Evolutionary conservation across 495 filamentous ascomycete genomes (phyloP), one percentile per base, ranked within the genome.

Genomic region (Xylaria castorea): DNA sequence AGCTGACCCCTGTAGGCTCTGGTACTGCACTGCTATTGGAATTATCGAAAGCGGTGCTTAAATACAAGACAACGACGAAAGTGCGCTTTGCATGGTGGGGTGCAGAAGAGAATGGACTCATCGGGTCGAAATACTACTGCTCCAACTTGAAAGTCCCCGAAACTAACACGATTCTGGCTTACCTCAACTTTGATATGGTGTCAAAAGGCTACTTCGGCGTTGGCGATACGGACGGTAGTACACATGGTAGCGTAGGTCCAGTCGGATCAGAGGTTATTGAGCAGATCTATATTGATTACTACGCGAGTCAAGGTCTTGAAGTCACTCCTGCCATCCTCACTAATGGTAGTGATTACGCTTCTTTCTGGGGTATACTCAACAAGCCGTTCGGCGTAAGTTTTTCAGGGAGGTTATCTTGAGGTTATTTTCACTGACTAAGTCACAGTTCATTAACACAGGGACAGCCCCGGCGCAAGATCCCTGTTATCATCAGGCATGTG

Each of bases 121-220:
- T 85, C 1, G 63, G 63, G n/a, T 84, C 82, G 7, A 72, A 71
- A 22, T 80, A 80, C 66, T 86, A 85, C 75, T 80, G 77, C 50
- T 71, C 75, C 1, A 75, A 73, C 34, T 75, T 86, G 27, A 72
- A 69, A n/a, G 64, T 73, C 36, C 66, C 72, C n/a, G 82, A 85
- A 25, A 73, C 71, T 1, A 74, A 80, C 71, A 80, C 81, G 57
- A 81, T 85, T 50, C 76, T 81, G 12, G 78, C 78, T 27, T 86
- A 85, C 67, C 78, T 86, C 65, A 85, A 86, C 76, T 86, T 83
- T 48, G 84, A 86, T 73, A 86, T 86, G 84, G 76, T 83, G 16
- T 79, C 79, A 12, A 72, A 60, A 7, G 82, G 81, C 1, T 84
- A 82, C 73, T 82, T 81, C 55, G 83, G 82, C 32, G 81, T 85